These are phyloP conservation scores for Fusarium hostae DNA, from an alignment of 2,329 filamentous ascomycete genomes.

Conservation along the genomic window DNA sequence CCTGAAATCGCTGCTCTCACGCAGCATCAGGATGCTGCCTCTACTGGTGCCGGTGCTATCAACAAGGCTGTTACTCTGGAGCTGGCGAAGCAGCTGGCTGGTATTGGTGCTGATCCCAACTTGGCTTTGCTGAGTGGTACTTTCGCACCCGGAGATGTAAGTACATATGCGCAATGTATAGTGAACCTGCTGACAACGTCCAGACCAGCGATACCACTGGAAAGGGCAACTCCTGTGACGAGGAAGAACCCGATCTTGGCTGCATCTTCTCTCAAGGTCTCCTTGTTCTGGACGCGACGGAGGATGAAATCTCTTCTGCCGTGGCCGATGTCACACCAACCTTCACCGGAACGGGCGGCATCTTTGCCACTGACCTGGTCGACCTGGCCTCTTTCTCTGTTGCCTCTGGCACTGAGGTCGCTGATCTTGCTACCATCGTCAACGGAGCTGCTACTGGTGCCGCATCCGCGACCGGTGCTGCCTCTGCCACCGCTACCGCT, in stretches of 20 bases:
- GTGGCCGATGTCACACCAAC: not conserved
- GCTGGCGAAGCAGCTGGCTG: slow-evolving; percentile 5
- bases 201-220: slow-evolving; percentile 5
- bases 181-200: not conserved
- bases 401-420: not conserved
- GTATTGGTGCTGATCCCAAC: slow-evolving; percentile 14
- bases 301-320: slow-evolving; percentile 11
- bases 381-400: not conserved
- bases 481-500: not conserved
- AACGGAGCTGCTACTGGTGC: not conserved
- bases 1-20: slow-evolving; percentile 19
- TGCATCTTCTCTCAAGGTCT: slow-evolving; percentile 11
- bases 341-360: slow-evolving; percentile 14
- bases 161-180: not conserved
- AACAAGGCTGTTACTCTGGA: slow-evolving; percentile 22
- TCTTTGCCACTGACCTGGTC: slow-evolving; percentile 2
- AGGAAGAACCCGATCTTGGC: slow-evolving; percentile 7
- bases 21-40: slow-evolving; percentile 11
- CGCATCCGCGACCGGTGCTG: not conserved
- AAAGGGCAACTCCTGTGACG: slow-evolving; percentile 11
- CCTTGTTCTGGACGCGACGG: slow-evolving; percentile 1
- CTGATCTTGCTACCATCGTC: slow-evolving; percentile 13
- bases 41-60: not conserved
- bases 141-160: slow-evolving; percentile 20
- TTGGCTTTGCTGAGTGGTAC: slow-evolving; percentile 16